Evolutionary conservation across 73 alveolate genomes (phyloP).

Genomic region (Tetrahymena elliotti): DNA sequence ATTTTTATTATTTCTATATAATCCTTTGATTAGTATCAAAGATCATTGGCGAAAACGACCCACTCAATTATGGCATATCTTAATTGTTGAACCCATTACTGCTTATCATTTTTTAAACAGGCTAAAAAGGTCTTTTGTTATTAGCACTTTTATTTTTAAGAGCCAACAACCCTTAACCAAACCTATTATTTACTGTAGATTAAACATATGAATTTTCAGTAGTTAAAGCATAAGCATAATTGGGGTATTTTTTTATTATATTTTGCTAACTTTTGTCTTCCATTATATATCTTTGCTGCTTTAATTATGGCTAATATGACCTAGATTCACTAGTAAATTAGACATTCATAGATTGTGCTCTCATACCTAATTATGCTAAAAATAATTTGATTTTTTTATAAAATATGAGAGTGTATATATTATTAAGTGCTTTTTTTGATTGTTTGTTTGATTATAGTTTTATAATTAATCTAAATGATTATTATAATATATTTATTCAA

Average conservation of each 20-base stretch:
- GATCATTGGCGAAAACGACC: background rate
- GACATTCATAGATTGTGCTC: background rate
- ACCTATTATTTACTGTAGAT: background rate
- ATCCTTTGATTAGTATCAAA: background rate
- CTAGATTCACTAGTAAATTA: background rate
- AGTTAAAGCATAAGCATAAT: background rate
- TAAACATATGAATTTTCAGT: background rate
- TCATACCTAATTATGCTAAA: background rate
- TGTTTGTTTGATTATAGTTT: background rate
- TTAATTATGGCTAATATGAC: background rate
- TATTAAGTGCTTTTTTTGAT: background rate
- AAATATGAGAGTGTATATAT: background rate
- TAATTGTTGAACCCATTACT: background rate
- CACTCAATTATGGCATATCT: background rate
- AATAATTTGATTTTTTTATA: no score
- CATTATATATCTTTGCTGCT: background rate
- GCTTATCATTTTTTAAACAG: background rate
- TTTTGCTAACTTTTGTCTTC: background rate
- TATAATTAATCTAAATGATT: background rate
- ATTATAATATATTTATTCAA: background rate
- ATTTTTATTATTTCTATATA: background rate
- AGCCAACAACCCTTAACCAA: background rate
- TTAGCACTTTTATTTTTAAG: background rate
- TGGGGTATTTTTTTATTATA: background rate
- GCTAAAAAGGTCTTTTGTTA: background rate